Conservation (phyloP, 768 basidiomycete genomes). For the Suillus occidentalis region DNA sequence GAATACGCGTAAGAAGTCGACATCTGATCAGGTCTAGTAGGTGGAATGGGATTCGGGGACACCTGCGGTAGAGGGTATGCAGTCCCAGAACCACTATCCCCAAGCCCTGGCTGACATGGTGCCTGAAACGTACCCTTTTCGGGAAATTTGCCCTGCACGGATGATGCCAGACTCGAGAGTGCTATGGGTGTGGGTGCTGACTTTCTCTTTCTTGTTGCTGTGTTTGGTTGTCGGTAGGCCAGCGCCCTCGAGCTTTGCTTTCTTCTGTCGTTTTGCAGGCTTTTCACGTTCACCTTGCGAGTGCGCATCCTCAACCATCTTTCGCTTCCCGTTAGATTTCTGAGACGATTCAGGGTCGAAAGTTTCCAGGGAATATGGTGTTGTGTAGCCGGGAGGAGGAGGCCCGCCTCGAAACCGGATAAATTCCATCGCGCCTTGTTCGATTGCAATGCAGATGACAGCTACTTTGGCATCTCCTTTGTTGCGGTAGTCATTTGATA, state of each 20-base stretch:
- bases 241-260: constrained; percentile 14
- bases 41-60: background rate
- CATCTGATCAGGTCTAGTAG: background rate
- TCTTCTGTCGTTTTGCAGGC: constrained; percentile 30
- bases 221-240: background rate
- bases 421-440: constrained; percentile 58
- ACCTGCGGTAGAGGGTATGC: background rate
- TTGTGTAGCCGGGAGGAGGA: constrained; percentile 42
- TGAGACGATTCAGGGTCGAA: constrained; percentile 25
- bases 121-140: constrained; percentile 13
- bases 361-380: constrained; percentile 32
- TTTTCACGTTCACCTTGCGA: constrained; percentile 4
- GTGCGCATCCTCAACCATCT: constrained; percentile 21
- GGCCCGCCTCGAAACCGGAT: constrained; percentile 51
- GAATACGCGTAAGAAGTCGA: background rate
- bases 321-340: constrained; percentile 33
- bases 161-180: constrained; percentile 20
- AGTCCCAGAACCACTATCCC: constrained; percentile 17
- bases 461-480: constrained; percentile 65
- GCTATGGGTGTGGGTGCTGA: constrained; percentile 19
- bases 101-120: constrained; percentile 18
- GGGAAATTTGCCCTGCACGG: constrained; percentile 3
- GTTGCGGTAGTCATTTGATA: constrained; percentile 50
- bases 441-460: constrained; percentile 50
- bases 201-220: constrained; percentile 3